Percentiles rank a stretch among this genome's conserved stretches.
These are phyloP conservation scores for Maudiozyma turicensis DNA, from an alignment of 805 yeast species.

Conservation along the genomic window DNA sequence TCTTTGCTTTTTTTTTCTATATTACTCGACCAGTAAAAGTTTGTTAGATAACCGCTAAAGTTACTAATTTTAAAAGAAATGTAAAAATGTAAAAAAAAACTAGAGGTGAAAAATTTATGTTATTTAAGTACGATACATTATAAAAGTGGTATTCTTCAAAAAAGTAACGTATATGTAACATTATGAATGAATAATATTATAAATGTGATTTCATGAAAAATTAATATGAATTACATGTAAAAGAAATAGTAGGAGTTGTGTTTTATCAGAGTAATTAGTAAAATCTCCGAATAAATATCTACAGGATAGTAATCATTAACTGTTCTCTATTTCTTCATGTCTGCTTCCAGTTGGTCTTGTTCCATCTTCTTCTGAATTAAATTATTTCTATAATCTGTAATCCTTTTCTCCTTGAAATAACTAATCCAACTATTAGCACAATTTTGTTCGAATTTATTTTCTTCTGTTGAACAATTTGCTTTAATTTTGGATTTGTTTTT, in stretches of 20 bases:
- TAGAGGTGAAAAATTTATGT: no score
- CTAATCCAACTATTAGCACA: conserved; percentile 85
- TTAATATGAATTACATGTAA: no score
- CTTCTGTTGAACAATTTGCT: conserved; percentile 46
- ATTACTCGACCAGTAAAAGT: not conserved
- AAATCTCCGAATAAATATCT: not conserved
- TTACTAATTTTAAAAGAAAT: no score
- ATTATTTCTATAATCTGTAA: conserved; percentile 44
- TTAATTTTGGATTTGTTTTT: conserved; percentile 38
- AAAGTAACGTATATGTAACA: no score
- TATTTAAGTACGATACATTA: no score
- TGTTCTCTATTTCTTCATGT: no score
- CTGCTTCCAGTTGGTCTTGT: not conserved
- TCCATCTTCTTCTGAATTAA: not conserved
- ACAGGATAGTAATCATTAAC: no score
- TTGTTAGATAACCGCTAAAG: not conserved
- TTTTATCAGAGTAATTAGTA: not conserved
- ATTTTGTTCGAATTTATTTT: conserved; percentile 52
- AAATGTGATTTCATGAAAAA: no score
- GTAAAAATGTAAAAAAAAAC: no score
- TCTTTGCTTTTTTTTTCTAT: not conserved
- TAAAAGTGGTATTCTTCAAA: no score
- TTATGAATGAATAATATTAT: no score
- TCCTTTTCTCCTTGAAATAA: conserved; percentile 85
- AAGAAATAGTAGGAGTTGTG: no score